A percentile compares a stretch with the other conserved stretches of the same genome.
These are phyloP conservation scores for Aeminium ludgeri DNA, from an alignment of 495 filamentous ascomycete genomes.

Conservation along the genomic window DNA sequence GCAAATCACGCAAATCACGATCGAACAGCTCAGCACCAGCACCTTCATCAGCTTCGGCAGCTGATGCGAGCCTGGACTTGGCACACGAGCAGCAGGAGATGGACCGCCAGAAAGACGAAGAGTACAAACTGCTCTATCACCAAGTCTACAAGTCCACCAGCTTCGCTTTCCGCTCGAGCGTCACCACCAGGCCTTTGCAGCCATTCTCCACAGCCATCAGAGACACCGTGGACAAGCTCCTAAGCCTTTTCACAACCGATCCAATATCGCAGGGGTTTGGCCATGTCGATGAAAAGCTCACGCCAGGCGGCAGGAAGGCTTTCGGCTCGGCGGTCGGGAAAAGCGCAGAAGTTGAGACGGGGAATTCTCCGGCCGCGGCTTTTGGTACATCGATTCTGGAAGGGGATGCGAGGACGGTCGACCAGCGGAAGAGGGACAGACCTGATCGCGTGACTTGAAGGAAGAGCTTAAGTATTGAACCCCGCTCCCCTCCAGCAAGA, in stretches of 20 bases:
- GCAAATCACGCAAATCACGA: slow-evolving; percentile 16
- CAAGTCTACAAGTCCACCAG: slow-evolving; percentile 44
- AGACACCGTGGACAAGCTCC: slow-evolving; percentile 28
- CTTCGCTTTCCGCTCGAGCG: slow-evolving; percentile 38
- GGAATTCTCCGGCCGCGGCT: too few species aligned
- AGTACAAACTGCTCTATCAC: slow-evolving; percentile 50
- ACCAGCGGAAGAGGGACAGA: too few species aligned
- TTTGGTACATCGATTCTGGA: too few species aligned
- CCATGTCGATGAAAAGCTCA: slow-evolving; percentile 5
- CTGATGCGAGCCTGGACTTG: not conserved
- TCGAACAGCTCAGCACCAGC: not conserved
- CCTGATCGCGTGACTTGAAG: too few species aligned
- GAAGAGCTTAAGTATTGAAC: too few species aligned
- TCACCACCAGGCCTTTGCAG: slow-evolving; percentile 20
- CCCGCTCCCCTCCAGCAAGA: too few species aligned
- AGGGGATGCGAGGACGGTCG: too few species aligned
- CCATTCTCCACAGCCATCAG: not conserved
- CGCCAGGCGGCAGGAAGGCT: slow-evolving; percentile 10
- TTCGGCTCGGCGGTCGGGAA: slow-evolving; percentile 1
- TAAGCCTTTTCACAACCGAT: slow-evolving; percentile 29
- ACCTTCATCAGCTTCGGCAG: not conserved
- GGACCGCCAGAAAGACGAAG: slow-evolving; percentile 24
- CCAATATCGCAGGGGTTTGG: slow-evolving; percentile 15
- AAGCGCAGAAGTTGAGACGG: not conserved
- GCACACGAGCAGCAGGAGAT: slow-evolving; percentile 1